These are phyloP conservation scores for Ogataea pini DNA, from an alignment of 805 yeast species.

Conservation along the genomic window DNA sequence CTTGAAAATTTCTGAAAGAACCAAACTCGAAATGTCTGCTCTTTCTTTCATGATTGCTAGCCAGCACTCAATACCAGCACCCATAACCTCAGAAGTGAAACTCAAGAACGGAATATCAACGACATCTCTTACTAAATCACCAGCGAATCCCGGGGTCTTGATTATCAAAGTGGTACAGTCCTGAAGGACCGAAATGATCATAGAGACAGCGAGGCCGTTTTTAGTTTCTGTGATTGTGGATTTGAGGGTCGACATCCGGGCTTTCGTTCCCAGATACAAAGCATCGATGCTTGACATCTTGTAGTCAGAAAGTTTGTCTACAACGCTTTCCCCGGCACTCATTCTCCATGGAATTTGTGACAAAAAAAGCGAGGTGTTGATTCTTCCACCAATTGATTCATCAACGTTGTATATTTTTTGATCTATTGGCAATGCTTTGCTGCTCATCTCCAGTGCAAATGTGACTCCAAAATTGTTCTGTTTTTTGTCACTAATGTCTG, in stretches of 20 bases:
- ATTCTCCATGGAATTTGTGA: slow-evolving; percentile 71
- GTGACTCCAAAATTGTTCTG: slow-evolving; percentile 76
- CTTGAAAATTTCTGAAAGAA: slow-evolving; percentile 67
- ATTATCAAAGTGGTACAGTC: slow-evolving; percentile 41
- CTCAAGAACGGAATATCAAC: slow-evolving; percentile 70
- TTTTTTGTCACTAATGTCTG: slow-evolving; percentile 25
- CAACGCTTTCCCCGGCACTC: slow-evolving; percentile 39
- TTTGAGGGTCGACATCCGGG: slow-evolving; percentile 13
- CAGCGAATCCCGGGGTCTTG: slow-evolving; percentile 40
- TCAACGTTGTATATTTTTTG: slow-evolving; percentile 56
- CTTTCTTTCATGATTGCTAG: slow-evolving; percentile 70
- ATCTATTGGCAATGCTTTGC: slow-evolving; percentile 65
- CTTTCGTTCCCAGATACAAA: slow-evolving; percentile 13
- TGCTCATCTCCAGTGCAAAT: slow-evolving; percentile 89
- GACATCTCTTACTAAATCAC: slow-evolving; percentile 50
- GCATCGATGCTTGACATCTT: slow-evolving; percentile 29
- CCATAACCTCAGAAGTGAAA: slow-evolving; percentile 61
- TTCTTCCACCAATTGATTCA: slow-evolving; percentile 33
- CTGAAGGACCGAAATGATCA: slow-evolving; percentile 46
- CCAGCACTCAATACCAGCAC: slow-evolving; percentile 77
- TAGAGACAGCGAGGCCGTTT: slow-evolving; percentile 30
- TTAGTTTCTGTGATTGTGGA: slow-evolving; percentile 1
- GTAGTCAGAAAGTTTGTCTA: slow-evolving; percentile 32
- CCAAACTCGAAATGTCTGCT: slow-evolving; percentile 53
- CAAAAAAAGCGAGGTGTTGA: slow-evolving; percentile 69